Evolutionary conservation across 306 rosid genomes (phyloP), one percentile per base, ranked within the genome.

Genomic region (Morella rubra): DNA sequence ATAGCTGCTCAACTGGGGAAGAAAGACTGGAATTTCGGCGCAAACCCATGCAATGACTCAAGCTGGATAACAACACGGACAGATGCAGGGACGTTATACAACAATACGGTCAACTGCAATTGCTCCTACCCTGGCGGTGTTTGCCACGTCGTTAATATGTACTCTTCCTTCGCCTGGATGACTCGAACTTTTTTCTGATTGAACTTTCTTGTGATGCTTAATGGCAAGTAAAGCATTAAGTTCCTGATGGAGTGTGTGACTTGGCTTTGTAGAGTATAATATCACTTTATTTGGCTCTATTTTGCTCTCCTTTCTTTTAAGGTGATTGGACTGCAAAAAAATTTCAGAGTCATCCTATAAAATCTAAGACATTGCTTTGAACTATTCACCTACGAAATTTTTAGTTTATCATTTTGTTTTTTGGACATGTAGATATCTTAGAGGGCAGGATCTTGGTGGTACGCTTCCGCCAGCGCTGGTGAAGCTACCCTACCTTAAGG

Each of bases 401-500:
- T 24, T 41, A 65, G 42, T 42, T 24, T 18, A 5, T 65, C 27
- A 1, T 60, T 12, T 12, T 59, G 41, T 65, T 18, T 65, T 18
- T 18, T 41, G 16, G 12, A 13, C 7, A 51, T 32, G 37, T 47
- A 71, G 75, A 49, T 71, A 16, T 52, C 61, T 50, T 32, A 50
- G 4, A 71, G 46, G 18, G 20, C 83, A 83, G 69, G 79, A 79
- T 67, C 86, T 83, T 27, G 78, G 18, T 11, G 86, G 86, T n/a
- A 77, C 65, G 54, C 79, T 79, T 65, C 81, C 86, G 41, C 49
- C 81, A 61, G 44, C 86, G 0, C 20, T 76, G 42, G 78, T 12
- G 37, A 79, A 83, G 72, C 71, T 83, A 49, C 76, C 72, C 44
- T 55, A 75, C 78, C 78, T 83, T 14, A 83, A 55, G 72, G 4